Evolutionary conservation across 306 rosid species (phyloP), one percentile per base, ranked within the genome.

Genomic region (Trichosanthes truncata): DNA sequence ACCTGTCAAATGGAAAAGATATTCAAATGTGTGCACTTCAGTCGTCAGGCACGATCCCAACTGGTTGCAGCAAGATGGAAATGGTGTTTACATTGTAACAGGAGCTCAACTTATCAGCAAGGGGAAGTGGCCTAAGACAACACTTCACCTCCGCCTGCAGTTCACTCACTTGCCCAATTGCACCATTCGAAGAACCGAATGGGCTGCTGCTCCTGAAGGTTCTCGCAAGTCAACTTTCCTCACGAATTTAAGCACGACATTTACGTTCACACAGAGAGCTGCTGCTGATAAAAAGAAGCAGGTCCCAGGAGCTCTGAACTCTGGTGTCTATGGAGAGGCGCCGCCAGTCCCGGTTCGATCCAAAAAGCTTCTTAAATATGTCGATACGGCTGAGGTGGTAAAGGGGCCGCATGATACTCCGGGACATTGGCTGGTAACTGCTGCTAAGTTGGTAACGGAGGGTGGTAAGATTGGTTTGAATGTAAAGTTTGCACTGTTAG

Each of bases 381-480:
- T 94, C 77, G 97, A 92, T 53, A 87, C 90, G 1, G 84, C 94
- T 0, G 98, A 94, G 92, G 97, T 94, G 29, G 85, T 88, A 66
- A 89, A 93, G 41, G 98, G 97, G 14, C 96, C 98, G 0, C 98
- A 94, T 59, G 95, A 92, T 83, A 82, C 87, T 83, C 98, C 98
- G 0, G 98, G 98, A 9, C 97, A 94, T 82, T 94, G 98, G 98
- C 80, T 94, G 81, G 96, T 94, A 77, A 91, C 87, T 14, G 97
- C 96, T 76, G 98, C 97, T 68, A 92, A 88, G 85, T 88, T 94
- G 79, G 97, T 89, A 52, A 82, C 83, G 18, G 95, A 92, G 33
- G 93, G 93, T 49, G 92, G 86, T 80, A 92, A 91, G 84, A 92
- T 94, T 63, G 96, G 96, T 76, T 84, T 94, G 80, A 89, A 87